A percentile compares a stretch with the other conserved stretches of the same genome.
These are phyloP conservation scores for Penicillium sp. DNA, from an alignment of 2,329 filamentous ascomycete genomes.

Conservation along the genomic window DNA sequence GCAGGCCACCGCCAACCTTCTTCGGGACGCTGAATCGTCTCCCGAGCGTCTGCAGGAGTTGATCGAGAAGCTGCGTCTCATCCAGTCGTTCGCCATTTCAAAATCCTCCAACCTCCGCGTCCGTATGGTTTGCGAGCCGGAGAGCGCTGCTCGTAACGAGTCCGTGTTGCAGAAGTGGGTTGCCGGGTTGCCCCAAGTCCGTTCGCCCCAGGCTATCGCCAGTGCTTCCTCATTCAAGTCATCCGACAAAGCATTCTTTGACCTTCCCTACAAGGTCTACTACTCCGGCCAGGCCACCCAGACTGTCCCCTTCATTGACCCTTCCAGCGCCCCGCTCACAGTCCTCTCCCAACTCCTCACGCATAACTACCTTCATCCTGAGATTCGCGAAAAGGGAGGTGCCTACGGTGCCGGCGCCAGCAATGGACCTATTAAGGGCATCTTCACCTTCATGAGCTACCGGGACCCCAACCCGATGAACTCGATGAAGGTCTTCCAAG, in stretches of 20 bases:
- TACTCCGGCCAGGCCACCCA: constrained; percentile 81
- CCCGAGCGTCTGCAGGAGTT: constrained; percentile 70
- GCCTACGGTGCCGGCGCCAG: constrained; percentile 93
- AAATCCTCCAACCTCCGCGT: constrained; percentile 67
- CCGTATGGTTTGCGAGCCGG: constrained; percentile 79
- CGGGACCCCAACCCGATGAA: constrained; percentile 93
- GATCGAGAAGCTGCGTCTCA: constrained; percentile 77
- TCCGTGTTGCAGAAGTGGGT: constrained; percentile 70
- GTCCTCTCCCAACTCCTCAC: constrained; percentile 89
- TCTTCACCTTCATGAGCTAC: constrained; percentile 96
- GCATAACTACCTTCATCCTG: constrained; percentile 93
- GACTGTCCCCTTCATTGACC: constrained; percentile 76
- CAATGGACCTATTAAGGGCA: constrained; percentile 71
- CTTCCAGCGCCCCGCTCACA: constrained; percentile 74
- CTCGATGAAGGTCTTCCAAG: constrained; percentile 77
- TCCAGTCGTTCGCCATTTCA: constrained; percentile 74
- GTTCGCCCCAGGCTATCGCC: constrained; percentile 36
- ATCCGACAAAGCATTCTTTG: constrained; percentile 75
- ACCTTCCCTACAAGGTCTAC: constrained; percentile 94
- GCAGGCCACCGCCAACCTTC: constrained; percentile 72
- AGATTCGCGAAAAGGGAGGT: constrained; percentile 95
- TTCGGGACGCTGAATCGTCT: constrained; percentile 64
- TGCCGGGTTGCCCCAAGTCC: constrained; percentile 52
- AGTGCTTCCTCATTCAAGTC: constrained; percentile 31
- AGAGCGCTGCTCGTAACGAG: constrained; percentile 69